Evolutionary conservation across 2,329 filamentous ascomycete species (phyloP).

Genomic region (Claviceps pusilla): DNA sequence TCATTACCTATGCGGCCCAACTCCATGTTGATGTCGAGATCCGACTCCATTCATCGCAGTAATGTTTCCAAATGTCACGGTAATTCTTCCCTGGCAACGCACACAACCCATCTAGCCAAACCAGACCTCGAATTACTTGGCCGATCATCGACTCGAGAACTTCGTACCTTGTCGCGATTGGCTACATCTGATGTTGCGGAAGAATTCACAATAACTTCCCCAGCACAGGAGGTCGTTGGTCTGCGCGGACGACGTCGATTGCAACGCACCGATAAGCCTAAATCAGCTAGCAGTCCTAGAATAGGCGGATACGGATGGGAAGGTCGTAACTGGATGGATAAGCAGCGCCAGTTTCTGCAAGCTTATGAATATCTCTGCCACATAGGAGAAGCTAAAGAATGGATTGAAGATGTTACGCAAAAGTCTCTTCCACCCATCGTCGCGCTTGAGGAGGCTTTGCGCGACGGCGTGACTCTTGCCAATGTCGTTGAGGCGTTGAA

Average conservation of each 20-base stretch:
- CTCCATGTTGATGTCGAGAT: conserved; percentile 45
- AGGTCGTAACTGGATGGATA: conserved; percentile 94
- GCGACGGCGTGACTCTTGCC: conserved; percentile 85
- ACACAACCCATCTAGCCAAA: conserved; percentile 35
- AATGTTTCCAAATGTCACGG: conserved; percentile 18
- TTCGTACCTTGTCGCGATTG: conserved; percentile 73
- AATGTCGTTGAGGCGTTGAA: conserved; percentile 85
- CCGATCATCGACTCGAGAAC: conserved; percentile 77
- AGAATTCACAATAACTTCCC: conserved; percentile 64
- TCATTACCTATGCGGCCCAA: conserved; percentile 35
- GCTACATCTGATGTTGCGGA: conserved; percentile 61
- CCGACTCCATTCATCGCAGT: conserved; percentile 33
- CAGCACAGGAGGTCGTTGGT: conserved; percentile 74
- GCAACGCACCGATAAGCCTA: conserved; percentile 51
- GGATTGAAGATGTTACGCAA: conserved; percentile 87
- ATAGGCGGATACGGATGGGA: conserved; percentile 54
- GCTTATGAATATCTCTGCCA: conserved; percentile 98
- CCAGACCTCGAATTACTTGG: conserved; percentile 71
- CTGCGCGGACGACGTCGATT: conserved; percentile 70
- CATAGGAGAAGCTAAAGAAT: conserved; percentile 96
- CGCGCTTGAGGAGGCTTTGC: conserved; percentile 78
- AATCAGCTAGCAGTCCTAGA: conserved; percentile 30
- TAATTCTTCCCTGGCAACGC: conserved; percentile 17
- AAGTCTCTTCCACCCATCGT: conserved; percentile 81
- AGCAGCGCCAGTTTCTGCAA: conserved; percentile 87